phyloP scores from a whole-genome alignment of 441 rosid species.

The Pelargonium cotyledonis region DNA sequence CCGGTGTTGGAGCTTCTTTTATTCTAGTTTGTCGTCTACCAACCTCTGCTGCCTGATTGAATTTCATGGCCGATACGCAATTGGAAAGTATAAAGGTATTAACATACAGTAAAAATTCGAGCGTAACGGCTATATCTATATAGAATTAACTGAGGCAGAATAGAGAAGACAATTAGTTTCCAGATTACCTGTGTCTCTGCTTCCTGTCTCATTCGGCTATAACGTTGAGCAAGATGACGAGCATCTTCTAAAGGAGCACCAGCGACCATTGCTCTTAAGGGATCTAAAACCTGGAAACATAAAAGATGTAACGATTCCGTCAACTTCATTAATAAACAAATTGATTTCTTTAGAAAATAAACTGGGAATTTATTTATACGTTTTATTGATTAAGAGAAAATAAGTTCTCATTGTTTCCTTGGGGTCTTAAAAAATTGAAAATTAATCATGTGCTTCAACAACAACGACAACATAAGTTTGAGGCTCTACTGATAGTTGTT shows the following conservation, averaged over 20 bases:
- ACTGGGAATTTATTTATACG: neutral
- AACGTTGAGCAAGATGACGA: slow-evolving; percentile 91
- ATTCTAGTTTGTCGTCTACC: slow-evolving; percentile 67
- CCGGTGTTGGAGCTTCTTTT: slow-evolving; percentile 72
- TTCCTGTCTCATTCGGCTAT: slow-evolving; percentile 95
- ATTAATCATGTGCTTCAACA: neutral
- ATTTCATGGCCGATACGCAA: slow-evolving; percentile 21
- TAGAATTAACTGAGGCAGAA: slow-evolving; percentile 1
- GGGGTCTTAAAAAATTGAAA: too few species aligned
- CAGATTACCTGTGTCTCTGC: slow-evolving; percentile 69
- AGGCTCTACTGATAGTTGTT: neutral
- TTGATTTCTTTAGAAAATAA: neutral
- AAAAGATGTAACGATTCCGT: slow-evolving; percentile 9
- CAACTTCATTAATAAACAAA: slow-evolving; percentile 2
- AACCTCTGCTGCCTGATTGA: slow-evolving; percentile 60
- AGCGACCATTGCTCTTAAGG: slow-evolving; percentile 71
- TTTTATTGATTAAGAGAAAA: neutral
- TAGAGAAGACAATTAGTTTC: slow-evolving; percentile 1
- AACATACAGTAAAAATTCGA: slow-evolving; percentile 11
- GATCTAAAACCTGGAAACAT: slow-evolving; percentile 69
- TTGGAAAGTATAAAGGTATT: slow-evolving; percentile 15
- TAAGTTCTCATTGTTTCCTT: neutral
- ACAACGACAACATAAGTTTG: neutral
- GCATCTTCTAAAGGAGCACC: slow-evolving; percentile 89
- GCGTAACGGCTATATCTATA: slow-evolving; percentile 8